These are phyloP conservation scores for Calonectria pauciramosa DNA, from an alignment of 2,329 filamentous ascomycete genomes.

Conservation along the genomic window DNA sequence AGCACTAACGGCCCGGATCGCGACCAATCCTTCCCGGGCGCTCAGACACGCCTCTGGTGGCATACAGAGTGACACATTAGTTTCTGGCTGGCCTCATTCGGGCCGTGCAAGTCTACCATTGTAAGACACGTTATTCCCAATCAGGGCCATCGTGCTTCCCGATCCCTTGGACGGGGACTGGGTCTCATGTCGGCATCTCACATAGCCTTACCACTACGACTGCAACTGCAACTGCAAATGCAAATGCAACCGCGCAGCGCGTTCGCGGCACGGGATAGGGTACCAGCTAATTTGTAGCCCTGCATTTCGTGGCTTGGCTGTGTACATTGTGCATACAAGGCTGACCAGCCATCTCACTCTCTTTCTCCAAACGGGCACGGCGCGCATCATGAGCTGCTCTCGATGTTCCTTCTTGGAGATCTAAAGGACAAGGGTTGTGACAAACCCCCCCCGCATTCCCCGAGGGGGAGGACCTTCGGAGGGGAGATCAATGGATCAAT, in stretches of 20 bases:
- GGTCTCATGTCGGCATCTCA: slow-evolving; percentile 23
- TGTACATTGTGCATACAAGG: slow-evolving; percentile 7
- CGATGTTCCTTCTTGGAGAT: slow-evolving; percentile 17
- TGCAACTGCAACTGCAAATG: neutral
- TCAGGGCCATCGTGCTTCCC: slow-evolving; percentile 15
- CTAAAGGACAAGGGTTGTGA: neutral
- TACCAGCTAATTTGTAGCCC: slow-evolving; percentile 7
- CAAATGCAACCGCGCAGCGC: neutral
- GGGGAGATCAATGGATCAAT: slow-evolving; percentile 16
- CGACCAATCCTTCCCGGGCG: slow-evolving; percentile 8
- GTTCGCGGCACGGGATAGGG: slow-evolving; percentile 15
- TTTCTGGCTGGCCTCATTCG: slow-evolving; percentile 20
- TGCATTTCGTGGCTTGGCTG: neutral
- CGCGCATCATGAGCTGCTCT: slow-evolving; percentile 14
- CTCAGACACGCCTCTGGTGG: slow-evolving; percentile 19
- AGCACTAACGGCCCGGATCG: slow-evolving; percentile 26
- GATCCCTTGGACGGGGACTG: slow-evolving; percentile 25
- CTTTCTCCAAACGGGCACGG: slow-evolving; percentile 13
- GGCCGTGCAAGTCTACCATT: slow-evolving; percentile 16
- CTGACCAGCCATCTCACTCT: slow-evolving; percentile 17
- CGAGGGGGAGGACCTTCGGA: neutral
- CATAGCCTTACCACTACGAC: slow-evolving; percentile 14
- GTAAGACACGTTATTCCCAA: slow-evolving; percentile 25
- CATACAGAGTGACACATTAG: slow-evolving; percentile 1
- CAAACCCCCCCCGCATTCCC: slow-evolving; percentile 9